phyloP scores from a whole-genome alignment of 176 grass and related monocot genomes.

The Lolium rigidum region DNA sequence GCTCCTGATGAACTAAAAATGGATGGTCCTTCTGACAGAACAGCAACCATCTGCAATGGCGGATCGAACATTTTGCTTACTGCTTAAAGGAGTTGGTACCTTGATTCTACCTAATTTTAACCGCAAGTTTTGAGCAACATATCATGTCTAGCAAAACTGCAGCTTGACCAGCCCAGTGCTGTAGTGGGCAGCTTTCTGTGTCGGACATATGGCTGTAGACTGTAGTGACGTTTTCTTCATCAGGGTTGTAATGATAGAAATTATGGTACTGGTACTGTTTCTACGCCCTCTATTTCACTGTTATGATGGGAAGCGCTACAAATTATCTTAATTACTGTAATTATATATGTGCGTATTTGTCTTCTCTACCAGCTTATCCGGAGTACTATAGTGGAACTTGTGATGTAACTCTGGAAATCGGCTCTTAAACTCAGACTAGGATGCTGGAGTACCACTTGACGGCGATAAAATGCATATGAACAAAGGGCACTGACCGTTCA shows the following conservation, averaged over 20 bases:
- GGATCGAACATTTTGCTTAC: background rate
- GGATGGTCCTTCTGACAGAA: conserved; percentile 9
- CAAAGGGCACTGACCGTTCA: no score
- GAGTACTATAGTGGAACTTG: background rate
- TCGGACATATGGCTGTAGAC: background rate
- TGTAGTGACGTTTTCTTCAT: background rate
- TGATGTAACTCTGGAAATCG: background rate
- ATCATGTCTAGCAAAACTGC: conserved; percentile 8
- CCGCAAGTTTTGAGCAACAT: conserved; percentile 17
- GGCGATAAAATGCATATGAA: no score
- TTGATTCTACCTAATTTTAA: conserved; percentile 36
- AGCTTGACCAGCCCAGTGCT: conserved; percentile 17
- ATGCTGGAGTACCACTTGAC: no score
- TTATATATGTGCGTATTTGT: background rate
- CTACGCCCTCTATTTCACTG: background rate
- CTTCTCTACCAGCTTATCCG: background rate
- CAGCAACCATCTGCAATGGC: conserved; percentile 10
- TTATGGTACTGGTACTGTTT: background rate
- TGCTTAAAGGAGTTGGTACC: conserved; percentile 28
- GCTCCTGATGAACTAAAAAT: conserved; percentile 16
- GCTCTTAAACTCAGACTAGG: background rate
- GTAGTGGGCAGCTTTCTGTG: conserved; percentile 6
- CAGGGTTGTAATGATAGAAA: conserved; percentile 12
- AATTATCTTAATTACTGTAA: background rate
- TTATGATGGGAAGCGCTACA: background rate